Base-by-base conservation (phyloP, 202 grass and related monocot genomes). In the Schoenoplectus tabernaemontani region DNA sequence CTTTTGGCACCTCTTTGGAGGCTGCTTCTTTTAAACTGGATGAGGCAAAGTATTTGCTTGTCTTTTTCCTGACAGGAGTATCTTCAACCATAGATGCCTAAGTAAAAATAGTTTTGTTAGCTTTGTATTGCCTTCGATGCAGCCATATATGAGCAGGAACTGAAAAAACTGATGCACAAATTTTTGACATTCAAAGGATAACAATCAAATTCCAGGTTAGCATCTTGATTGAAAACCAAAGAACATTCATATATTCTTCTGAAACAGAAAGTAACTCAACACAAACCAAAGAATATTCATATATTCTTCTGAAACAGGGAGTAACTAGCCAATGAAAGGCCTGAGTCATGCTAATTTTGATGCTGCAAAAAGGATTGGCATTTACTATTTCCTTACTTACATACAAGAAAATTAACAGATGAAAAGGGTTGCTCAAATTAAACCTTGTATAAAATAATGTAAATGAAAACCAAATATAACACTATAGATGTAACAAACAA, bases 1-100 rank as follows among this genome's bases (percentile, higher is more conserved):
- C 33, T 37, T 73, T 85, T 4, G 44, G 9, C 13, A 38, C 70
- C 70, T 86, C 75, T 77, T 94, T 77, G 59, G 81, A 73, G 76
- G 78, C 82, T 6, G 73, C 5, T 69, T 91, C 84, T 24, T 80
- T 88, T 81, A 87, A 83, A 79, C 63, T 56, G 82, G 86, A 86
- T 20, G 84, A 70, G 58, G 79, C 71, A 37, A 99, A 93, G 81
- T 91, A 99, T 22, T 96, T 99, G 83, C 96, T 99, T 75, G 90
- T 82, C 83, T 91, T 99, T 86, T 61, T 96, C 93, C 96, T 89
- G 46, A 81, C 76, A 39, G 88, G 90, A 87, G 82, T 9, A 57
- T 89, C 88, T 84, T 95, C 85, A 78, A 76, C 77, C 39, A 77
- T 46, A 22, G 81, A 65, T 4, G 60, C 82, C 88, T 93, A 59